Conservation (phyloP, 2,329 filamentous ascomycete genomes). For the Hypoxylon sp. region DNA sequence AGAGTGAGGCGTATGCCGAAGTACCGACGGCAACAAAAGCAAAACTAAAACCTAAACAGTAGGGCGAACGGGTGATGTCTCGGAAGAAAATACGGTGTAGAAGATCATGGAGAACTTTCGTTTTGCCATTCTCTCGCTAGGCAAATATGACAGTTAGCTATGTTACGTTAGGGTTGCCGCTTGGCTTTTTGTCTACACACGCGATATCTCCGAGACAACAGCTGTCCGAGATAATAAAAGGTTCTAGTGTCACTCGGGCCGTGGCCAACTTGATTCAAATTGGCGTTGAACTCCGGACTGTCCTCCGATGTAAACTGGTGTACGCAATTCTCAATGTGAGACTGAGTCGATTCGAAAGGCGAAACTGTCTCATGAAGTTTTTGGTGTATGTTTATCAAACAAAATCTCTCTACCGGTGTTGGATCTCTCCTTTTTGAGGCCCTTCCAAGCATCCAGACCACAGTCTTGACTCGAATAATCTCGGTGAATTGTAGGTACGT, state of each 20-base stretch:
- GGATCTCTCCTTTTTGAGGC: background rate
- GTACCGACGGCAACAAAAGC: background rate
- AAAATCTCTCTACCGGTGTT: background rate
- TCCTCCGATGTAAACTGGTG: background rate
- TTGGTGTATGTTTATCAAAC: background rate
- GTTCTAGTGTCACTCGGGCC: background rate
- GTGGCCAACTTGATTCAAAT: background rate
- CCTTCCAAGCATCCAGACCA: background rate
- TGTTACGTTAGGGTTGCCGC: background rate
- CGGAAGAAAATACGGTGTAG: background rate
- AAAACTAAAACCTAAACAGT: background rate
- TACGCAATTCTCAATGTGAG: background rate
- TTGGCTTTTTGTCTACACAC: background rate
- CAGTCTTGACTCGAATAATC: background rate
- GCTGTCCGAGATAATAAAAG: background rate
- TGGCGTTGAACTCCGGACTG: background rate
- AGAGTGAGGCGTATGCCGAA: background rate
- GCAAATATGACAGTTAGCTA: background rate
- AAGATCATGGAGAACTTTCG: background rate
- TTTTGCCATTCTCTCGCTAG: background rate
- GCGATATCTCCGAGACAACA: background rate
- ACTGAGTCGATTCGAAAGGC: background rate
- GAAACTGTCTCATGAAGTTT: background rate
- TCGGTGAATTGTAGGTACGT: background rate
- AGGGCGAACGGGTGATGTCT: background rate